These are phyloP conservation scores for Lyophyllum semitale DNA, from an alignment of 768 basidiomycete species.

Conservation along the genomic window DNA sequence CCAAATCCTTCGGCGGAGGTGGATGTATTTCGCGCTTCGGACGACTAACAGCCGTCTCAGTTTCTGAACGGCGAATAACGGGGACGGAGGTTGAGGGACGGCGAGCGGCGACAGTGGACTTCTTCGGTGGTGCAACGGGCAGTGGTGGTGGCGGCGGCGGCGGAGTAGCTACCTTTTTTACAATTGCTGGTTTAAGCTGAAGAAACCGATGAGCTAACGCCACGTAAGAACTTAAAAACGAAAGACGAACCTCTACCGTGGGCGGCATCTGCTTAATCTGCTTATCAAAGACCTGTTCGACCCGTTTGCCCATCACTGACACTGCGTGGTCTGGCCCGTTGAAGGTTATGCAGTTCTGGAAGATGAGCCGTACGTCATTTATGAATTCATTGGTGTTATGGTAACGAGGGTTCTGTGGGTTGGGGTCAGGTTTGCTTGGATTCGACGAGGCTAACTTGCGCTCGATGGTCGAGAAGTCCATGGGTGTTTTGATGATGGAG, in stretches of 20 bases:
- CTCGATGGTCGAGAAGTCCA: conserved; percentile 94
- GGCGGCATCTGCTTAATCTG: conserved; percentile 82
- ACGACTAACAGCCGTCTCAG: conserved; percentile 57
- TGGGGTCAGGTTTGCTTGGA: conserved; percentile 72
- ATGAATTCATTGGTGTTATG: conserved; percentile 77
- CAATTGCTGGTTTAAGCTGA: conserved; percentile 41
- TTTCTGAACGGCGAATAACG: conserved; percentile 79
- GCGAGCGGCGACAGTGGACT: conserved; percentile 50
- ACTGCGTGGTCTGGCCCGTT: conserved; percentile 91
- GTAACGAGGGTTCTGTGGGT: conserved; percentile 76
- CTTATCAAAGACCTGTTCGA: conserved; percentile 88
- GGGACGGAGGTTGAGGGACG: conserved; percentile 82
- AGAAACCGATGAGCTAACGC: not conserved
- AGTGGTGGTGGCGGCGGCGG: conserved; percentile 46
- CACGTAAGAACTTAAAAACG: conserved; percentile 1
- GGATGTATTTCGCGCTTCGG: conserved; percentile 99
- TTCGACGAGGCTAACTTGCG: conserved; percentile 82
- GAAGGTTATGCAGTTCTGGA: conserved; percentile 86
- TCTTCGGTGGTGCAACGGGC: conserved; percentile 43
- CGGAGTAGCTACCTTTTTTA: conserved; percentile 53
- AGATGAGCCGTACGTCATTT: conserved; percentile 83
- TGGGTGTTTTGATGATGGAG: conserved; percentile 83
- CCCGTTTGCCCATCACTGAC: conserved; percentile 73
- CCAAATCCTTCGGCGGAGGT: conserved; percentile 88
- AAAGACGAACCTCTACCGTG: conserved; percentile 64